Evolutionary conservation across 2,329 filamentous ascomycete species (phyloP).

Genomic region (Aureobasidium sp.): DNA sequence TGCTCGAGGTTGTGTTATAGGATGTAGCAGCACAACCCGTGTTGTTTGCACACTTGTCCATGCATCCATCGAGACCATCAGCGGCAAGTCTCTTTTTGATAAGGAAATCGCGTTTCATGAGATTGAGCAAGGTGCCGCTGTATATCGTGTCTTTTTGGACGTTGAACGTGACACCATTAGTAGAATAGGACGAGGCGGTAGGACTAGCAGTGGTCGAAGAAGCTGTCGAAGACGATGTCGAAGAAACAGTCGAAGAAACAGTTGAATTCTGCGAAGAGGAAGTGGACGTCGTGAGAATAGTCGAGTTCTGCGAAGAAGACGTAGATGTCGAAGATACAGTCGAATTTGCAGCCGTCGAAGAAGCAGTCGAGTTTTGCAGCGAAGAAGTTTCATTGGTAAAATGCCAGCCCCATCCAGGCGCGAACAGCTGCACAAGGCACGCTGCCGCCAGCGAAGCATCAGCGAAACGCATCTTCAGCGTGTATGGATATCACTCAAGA

Average conservation of each 20-base stretch:
- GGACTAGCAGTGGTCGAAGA: background rate
- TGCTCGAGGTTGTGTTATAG: background rate
- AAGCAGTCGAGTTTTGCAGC: background rate
- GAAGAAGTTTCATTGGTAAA: background rate
- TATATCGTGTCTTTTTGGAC: background rate
- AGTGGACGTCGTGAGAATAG: background rate
- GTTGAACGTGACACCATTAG: background rate
- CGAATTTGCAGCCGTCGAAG: background rate
- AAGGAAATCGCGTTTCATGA: background rate
- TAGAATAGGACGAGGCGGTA: background rate
- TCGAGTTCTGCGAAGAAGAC: background rate
- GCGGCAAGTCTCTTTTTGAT: background rate
- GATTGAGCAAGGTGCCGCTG: background rate
- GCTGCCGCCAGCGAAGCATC: background rate
- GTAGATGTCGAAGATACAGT: background rate
- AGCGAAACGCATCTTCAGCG: background rate
- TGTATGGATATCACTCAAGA: background rate
- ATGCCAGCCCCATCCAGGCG: background rate
- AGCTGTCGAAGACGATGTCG: background rate
- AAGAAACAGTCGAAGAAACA: background rate
- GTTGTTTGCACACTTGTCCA: constrained; percentile 6
- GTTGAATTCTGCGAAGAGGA: background rate
- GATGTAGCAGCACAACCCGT: background rate
- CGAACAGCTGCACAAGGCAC: constrained; percentile 5
- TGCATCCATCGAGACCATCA: background rate